Evolutionary conservation across 495 filamentous ascomycete species (phyloP).

Genomic region (Trichoderma parareesei): DNA sequence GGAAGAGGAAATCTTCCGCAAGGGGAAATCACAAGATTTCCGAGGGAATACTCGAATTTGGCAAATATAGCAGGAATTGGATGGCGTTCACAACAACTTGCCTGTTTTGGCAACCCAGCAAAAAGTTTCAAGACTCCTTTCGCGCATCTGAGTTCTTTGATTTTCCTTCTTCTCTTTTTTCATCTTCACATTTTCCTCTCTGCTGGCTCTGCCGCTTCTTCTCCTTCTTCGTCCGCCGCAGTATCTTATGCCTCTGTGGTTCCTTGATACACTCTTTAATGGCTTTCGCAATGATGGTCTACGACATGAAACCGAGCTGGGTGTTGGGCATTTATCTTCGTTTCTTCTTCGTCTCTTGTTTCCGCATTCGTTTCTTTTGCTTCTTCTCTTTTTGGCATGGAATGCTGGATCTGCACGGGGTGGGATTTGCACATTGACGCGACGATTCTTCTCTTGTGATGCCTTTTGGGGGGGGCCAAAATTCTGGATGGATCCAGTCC

Average conservation of each 20-base stretch:
- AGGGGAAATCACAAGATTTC: neutral
- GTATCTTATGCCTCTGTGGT: no score
- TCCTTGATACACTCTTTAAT: neutral
- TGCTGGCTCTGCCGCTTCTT: no score
- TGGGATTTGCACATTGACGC: neutral
- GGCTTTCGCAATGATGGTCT: neutral
- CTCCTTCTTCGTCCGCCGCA: no score
- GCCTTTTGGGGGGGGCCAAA: neutral
- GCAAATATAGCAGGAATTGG: neutral
- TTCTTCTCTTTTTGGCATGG: neutral
- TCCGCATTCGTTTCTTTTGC: neutral
- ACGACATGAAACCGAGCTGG: neutral
- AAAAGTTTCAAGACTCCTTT: neutral
- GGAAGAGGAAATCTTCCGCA: neutral
- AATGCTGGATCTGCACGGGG: neutral
- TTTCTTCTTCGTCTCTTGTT: neutral
- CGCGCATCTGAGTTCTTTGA: neutral
- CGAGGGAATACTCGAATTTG: neutral
- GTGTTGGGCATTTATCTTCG: neutral
- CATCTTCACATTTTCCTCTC: neutral
- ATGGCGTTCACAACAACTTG: neutral
- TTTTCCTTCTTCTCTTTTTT: neutral
- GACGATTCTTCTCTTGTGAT: neutral
- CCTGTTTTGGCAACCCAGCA: neutral
- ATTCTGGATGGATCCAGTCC: neutral